A percentile compares a stretch with the other conserved stretches of the same genome.
These are phyloP conservation scores for Pholiota molesta DNA, from an alignment of 768 basidiomycete species.

Conservation along the genomic window DNA sequence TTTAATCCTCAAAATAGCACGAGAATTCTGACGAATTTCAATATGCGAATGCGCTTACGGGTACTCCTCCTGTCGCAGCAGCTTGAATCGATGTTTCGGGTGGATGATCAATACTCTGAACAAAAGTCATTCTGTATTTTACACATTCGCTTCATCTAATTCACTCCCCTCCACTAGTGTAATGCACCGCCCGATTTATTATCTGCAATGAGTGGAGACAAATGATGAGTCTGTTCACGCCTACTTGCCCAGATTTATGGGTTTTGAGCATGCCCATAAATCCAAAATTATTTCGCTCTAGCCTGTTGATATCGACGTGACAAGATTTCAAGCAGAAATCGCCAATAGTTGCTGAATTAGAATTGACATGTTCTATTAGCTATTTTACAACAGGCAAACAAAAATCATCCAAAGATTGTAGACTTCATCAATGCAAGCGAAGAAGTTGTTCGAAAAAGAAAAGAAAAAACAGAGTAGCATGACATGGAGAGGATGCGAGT, in stretches of 20 bases:
- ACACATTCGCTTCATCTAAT: background rate
- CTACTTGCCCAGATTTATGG: too few relatives aligned
- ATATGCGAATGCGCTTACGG: slow-evolving; percentile 56
- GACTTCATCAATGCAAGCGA: background rate
- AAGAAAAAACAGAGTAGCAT: background rate
- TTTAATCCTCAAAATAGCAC: slow-evolving; percentile 45
- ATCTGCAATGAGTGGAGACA: too few relatives aligned
- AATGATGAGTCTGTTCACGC: too few relatives aligned
- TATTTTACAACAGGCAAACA: slow-evolving; percentile 7
- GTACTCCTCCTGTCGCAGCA: slow-evolving; percentile 12
- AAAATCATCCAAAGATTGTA: background rate
- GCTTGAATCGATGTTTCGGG: slow-evolving; percentile 2
- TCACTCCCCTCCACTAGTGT: background rate
- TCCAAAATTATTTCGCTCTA: too few relatives aligned
- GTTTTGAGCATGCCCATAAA: too few relatives aligned
- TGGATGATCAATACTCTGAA: background rate
- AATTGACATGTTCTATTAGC: slow-evolving; percentile 5
- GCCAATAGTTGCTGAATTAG: background rate
- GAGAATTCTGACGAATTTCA: slow-evolving; percentile 84
- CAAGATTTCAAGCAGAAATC: too few relatives aligned
- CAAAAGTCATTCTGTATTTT: background rate
- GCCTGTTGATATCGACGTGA: too few relatives aligned
- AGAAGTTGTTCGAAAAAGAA: background rate
- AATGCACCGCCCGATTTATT: too few relatives aligned
- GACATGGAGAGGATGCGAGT: background rate